Conservation (phyloP, 1,284 basidiomycete genomes). For the Xanthoconium separans region DNA sequence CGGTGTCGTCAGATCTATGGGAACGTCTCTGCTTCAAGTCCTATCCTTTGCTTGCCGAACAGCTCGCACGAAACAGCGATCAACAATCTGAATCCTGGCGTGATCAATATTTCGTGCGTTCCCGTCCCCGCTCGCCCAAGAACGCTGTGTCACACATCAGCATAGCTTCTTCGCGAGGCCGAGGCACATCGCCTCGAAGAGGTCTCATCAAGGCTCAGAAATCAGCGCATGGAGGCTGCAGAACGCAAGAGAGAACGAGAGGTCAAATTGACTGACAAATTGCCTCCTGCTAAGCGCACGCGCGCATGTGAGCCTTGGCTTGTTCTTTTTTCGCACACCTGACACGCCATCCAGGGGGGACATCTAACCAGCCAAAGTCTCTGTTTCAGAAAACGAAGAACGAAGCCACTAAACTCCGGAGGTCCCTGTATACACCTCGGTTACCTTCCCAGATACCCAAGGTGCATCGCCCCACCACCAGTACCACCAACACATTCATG, state of each 20-base stretch:
- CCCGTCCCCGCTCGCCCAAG: neutral
- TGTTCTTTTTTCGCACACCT: slow-evolving; percentile 4
- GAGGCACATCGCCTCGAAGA: slow-evolving; percentile 63
- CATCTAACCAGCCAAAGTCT: slow-evolving; percentile 53
- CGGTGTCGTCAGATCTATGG: slow-evolving; percentile 60
- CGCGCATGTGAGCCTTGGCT: slow-evolving; percentile 48
- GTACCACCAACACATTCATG: slow-evolving; percentile 36
- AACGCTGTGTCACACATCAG: slow-evolving; percentile 7
- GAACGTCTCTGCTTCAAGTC: slow-evolving; percentile 57
- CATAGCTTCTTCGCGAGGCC: slow-evolving; percentile 46
- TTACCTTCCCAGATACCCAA: slow-evolving; percentile 53
- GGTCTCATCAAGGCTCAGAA: slow-evolving; percentile 56
- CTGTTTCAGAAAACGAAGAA: slow-evolving; percentile 73
- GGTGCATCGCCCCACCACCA: slow-evolving; percentile 38
- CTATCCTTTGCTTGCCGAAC: slow-evolving; percentile 52
- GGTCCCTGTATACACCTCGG: slow-evolving; percentile 53
- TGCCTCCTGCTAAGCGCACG: slow-evolving; percentile 61
- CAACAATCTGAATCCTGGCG: slow-evolving; percentile 63
- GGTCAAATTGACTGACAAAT: slow-evolving; percentile 65
- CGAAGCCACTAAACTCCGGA: slow-evolving; percentile 66
- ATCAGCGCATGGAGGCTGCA: slow-evolving; percentile 62
- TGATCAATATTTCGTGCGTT: slow-evolving; percentile 62
- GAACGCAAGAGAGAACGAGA: slow-evolving; percentile 71
- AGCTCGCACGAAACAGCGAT: slow-evolving; percentile 25
- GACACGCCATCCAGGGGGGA: slow-evolving; percentile 43